Conservation (phyloP, 371 early-diverging fungal genomes). For the Mucor piriformis region DNA sequence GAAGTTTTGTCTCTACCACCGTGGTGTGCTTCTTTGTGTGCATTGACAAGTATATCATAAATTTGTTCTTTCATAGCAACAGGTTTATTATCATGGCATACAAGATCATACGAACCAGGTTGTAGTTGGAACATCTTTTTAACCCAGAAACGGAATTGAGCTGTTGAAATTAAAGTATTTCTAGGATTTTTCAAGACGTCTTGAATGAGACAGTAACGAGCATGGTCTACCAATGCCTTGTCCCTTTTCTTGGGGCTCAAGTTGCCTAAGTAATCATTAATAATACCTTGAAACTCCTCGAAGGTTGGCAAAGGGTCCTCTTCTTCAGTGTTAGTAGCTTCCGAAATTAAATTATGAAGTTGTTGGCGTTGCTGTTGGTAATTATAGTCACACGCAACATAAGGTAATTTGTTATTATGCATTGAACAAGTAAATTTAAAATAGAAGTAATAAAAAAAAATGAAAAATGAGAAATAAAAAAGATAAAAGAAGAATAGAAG, state of each 20-base stretch:
- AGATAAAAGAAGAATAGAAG: not conserved
- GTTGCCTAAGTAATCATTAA: conserved; percentile 36
- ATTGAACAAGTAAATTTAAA: not conserved
- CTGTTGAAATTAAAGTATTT: conserved; percentile 48
- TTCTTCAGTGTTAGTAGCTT: conserved; percentile 7
- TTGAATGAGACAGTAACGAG: conserved; percentile 45
- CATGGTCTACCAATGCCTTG: conserved; percentile 42
- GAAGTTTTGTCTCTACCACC: conserved; percentile 53
- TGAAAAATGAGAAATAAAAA: not conserved
- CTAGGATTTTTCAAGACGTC: conserved; percentile 46
- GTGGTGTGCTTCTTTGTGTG: conserved; percentile 48
- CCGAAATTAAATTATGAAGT: not conserved
- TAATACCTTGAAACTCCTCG: conserved; percentile 18
- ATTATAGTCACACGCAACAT: conserved; percentile 2
- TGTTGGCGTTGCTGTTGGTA: conserved; percentile 6
- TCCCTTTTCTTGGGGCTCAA: conserved; percentile 50
- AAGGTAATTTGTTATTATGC: conserved; percentile 4
- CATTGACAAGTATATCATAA: conserved; percentile 43
- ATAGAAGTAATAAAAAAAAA: not conserved
- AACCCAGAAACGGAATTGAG: conserved; percentile 52
- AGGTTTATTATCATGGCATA: conserved; percentile 44
- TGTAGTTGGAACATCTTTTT: conserved; percentile 52
- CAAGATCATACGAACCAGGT: conserved; percentile 19
- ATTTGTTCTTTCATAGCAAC: conserved; percentile 47
- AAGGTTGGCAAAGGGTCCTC: conserved; percentile 11